Conservation (phyloP, 1,284 basidiomycete genomes). For the Peniophora sp. region DNA sequence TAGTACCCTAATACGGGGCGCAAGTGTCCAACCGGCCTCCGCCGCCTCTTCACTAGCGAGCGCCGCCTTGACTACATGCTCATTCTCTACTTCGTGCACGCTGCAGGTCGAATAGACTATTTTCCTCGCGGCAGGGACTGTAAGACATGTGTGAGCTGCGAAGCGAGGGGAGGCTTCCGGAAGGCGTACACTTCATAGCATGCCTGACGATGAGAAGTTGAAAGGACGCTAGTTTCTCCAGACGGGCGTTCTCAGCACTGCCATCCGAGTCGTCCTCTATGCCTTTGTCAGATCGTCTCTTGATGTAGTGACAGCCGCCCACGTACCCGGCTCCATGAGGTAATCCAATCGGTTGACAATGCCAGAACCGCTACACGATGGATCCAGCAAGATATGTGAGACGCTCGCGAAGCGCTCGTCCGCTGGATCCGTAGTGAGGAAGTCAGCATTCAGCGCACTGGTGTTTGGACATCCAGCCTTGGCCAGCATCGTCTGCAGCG, state of each 20-base stretch:
- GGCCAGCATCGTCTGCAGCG: constrained; percentile 75
- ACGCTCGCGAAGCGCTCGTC: constrained; percentile 55
- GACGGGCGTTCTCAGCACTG: constrained; percentile 49
- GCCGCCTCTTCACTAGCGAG: constrained; percentile 64
- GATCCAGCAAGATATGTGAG: constrained; percentile 87
- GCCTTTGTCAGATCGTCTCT: neutral
- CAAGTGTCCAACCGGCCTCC: constrained; percentile 56
- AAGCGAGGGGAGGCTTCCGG: no score
- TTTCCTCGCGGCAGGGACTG: constrained; percentile 52
- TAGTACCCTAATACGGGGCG: constrained; percentile 56
- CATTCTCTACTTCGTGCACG: constrained; percentile 87
- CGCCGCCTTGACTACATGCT: constrained; percentile 70
- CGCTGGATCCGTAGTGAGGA: constrained; percentile 64
- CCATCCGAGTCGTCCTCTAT: constrained; percentile 41
- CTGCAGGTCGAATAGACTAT: constrained; percentile 98
- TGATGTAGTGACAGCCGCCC: neutral
- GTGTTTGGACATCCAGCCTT: constrained; percentile 79
- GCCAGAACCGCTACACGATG: constrained; percentile 89
- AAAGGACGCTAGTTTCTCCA: constrained; percentile 79
- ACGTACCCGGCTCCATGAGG: constrained; percentile 60
- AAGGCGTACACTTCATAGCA: constrained; percentile 83
- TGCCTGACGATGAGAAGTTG: constrained; percentile 93
- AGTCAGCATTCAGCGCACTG: constrained; percentile 67
- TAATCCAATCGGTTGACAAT: constrained; percentile 88
- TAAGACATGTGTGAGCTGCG: constrained; percentile 10